These are phyloP conservation scores for Kluyveromyces marxianus DNA, from an alignment of 1,139 yeast genomes.

Conservation along the genomic window DNA sequence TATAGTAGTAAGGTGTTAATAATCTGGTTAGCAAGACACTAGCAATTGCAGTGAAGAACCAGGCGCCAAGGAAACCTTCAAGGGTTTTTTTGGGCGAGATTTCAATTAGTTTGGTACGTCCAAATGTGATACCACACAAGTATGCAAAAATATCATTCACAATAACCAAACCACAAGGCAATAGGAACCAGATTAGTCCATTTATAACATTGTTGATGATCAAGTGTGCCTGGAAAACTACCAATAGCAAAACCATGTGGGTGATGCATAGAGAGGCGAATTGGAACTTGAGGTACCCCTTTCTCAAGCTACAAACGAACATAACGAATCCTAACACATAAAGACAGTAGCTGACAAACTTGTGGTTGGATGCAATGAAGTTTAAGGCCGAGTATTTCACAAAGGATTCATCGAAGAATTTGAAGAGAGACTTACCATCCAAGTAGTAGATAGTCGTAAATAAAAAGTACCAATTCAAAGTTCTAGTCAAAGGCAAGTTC, in stretches of 20 bases:
- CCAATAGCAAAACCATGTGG: conserved; percentile 85
- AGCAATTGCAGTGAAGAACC: conserved; percentile 83
- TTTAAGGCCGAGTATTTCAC: conserved; percentile 40
- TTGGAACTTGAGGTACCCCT: conserved; percentile 85
- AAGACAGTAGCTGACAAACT: conserved; percentile 73
- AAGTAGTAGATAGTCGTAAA: conserved; percentile 79
- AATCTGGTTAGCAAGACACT: conserved; percentile 60
- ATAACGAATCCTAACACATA: conserved; percentile 85
- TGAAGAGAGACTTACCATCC: conserved; percentile 78
- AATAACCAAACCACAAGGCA: conserved; percentile 87
- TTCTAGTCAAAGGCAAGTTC: conserved; percentile 71
- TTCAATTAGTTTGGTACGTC: conserved; percentile 83
- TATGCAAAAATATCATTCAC: conserved; percentile 95
- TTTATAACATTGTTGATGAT: conserved; percentile 82
- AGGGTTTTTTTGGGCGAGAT: conserved; percentile 96
- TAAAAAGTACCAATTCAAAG: conserved; percentile 84
- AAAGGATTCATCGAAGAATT: conserved; percentile 35
- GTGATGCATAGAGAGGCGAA: conserved; percentile 91
- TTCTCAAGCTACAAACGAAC: conserved; percentile 83
- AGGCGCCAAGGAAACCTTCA: conserved; percentile 96
- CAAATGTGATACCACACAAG: conserved; percentile 94
- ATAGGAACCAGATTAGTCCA: conserved; percentile 90
- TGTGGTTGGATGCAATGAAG: conserved; percentile 58
- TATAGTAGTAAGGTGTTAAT: conserved; percentile 58
- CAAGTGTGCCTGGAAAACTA: conserved; percentile 90